phyloP scores from a whole-genome alignment of 2,329 filamentous ascomycete species.

The Thelonectria olida region DNA sequence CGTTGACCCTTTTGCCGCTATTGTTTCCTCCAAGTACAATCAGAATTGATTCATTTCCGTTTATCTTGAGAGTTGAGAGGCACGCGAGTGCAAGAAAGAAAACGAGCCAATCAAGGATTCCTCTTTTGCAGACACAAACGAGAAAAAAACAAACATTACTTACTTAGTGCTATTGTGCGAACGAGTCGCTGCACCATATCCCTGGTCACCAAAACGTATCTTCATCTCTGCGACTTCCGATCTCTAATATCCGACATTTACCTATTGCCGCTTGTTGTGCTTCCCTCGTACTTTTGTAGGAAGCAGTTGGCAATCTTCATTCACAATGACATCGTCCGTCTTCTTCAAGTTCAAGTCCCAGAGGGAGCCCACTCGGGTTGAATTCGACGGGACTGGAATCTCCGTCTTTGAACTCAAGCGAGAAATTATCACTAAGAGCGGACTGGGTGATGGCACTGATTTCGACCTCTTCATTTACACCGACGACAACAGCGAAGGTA shows the following conservation, averaged over 20 bases:
- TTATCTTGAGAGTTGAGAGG: slow-evolving; percentile 48
- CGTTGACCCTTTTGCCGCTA: slow-evolving; percentile 47
- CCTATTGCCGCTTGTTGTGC: slow-evolving; percentile 34
- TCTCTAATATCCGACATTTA: slow-evolving; percentile 34
- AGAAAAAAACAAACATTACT: slow-evolving; percentile 42
- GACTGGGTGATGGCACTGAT: slow-evolving; percentile 93
- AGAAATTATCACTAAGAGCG: slow-evolving; percentile 95
- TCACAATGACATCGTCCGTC: slow-evolving; percentile 91
- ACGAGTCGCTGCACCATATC: slow-evolving; percentile 28
- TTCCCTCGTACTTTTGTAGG: slow-evolving; percentile 39
- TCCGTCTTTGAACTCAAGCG: slow-evolving; percentile 98
- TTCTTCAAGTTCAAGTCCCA: slow-evolving; percentile 99
- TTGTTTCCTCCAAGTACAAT: slow-evolving; percentile 55
- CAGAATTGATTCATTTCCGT: slow-evolving; percentile 61
- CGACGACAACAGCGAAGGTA: slow-evolving; percentile 91
- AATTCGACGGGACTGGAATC: slow-evolving; percentile 97
- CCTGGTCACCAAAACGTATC: slow-evolving; percentile 5
- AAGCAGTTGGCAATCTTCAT: slow-evolving; percentile 35
- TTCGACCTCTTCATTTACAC: slow-evolving; percentile 96
- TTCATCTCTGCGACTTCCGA: slow-evolving; percentile 23
- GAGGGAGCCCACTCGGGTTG: slow-evolving; percentile 92
- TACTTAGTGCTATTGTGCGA: slow-evolving; percentile 44
- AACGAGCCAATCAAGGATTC: slow-evolving; percentile 41
- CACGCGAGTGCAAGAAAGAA: slow-evolving; percentile 51
- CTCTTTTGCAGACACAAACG: slow-evolving; percentile 36